Evolutionary conservation across 257 asterid genomes (phyloP), one percentile per base, ranked within the genome.

Genomic region (Solanum commersonii): DNA sequence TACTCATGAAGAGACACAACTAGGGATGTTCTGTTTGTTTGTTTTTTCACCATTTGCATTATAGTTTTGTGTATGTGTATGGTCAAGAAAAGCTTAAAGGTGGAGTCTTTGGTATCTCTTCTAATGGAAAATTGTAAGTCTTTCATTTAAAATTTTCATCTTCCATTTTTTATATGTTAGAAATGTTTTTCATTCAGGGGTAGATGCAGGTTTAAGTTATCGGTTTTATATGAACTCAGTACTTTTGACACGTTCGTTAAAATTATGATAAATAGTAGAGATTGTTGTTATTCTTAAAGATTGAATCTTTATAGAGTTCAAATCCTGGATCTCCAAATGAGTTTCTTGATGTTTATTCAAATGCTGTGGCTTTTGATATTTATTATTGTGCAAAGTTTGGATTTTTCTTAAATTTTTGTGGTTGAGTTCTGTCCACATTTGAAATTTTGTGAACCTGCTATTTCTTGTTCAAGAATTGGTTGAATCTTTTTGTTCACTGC

Each of bases 61-160:
- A 14, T 35, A 86, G 83, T 33, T 10, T n/a, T 34, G 56, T 34
- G 22, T 60, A 44, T 65, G 72, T 86, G 3, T 79, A 23, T 87
- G 74, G 14, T 73, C 84, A 87, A 74, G 68, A 72, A 25, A 46
- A 86, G 88, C 70, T 86, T 42, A 70, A 86, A 40, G 68, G 27
- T 71, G 46, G 82, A 77, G 44, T 74, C 35, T 42, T 87, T 74
- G 25, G 29, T 40, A 12, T 15, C 60, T 23, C 88, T 86, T 86
- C 85, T 52, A 35, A 74, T 87, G 88, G 74, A 33, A 86, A 86
- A 33, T 11, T 73, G 88, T 86, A 46, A 72, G 88, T 86, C 18
- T 14, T 20, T 40, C 72, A 49, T 86, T 38, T 27, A 7, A 49
- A n/a, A 25, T 13, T 20, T n/a, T 1, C n/a, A 8, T 40, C 37